Percentiles rank a stretch among this genome's conserved stretches.
phyloP scores from a whole-genome alignment of 2,329 filamentous ascomycete species.

The Knoxdaviesia capensis region DNA sequence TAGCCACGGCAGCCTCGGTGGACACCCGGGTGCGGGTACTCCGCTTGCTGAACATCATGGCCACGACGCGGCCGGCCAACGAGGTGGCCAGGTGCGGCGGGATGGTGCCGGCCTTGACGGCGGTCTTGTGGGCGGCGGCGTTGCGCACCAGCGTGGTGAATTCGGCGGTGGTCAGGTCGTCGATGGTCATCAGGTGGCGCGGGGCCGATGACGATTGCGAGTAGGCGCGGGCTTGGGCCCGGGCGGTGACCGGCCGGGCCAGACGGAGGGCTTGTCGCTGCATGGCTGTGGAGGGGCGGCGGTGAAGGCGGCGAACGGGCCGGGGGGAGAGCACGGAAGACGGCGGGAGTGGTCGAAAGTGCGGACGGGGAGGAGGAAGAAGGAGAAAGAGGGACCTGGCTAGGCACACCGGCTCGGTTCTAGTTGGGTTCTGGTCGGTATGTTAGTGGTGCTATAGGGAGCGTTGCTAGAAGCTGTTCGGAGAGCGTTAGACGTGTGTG shows the following conservation, averaged over 20 bases:
- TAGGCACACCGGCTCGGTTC: no score
- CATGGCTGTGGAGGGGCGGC: conserved; percentile 9
- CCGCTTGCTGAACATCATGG: conserved; percentile 93
- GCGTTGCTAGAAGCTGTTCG: no score
- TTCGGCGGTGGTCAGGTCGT: conserved; percentile 63
- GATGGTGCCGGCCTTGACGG: conserved; percentile 49
- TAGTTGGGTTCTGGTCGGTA: no score
- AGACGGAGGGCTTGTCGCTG: conserved; percentile 14
- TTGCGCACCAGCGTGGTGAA: conserved; percentile 67
- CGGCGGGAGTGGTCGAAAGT: no score
- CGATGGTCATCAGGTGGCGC: conserved; percentile 81
- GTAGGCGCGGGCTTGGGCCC: conserved; percentile 21
- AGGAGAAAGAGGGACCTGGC: no score
- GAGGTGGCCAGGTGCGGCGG: conserved; percentile 37
- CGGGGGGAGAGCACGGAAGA: neutral
- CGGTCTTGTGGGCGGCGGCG: conserved; percentile 55
- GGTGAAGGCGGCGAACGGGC: conserved; percentile 1
- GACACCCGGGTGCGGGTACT: conserved; percentile 86
- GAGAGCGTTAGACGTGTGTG: no score
- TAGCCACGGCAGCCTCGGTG: conserved; percentile 74
- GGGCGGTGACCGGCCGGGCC: conserved; percentile 13
- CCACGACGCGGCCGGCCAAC: conserved; percentile 61
- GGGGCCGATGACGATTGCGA: conserved; percentile 22
- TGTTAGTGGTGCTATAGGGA: no score
- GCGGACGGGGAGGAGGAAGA: no score